Evolutionary conservation across 306 rosid species (phyloP).

Genomic region (Sechiopsis laciniata): DNA sequence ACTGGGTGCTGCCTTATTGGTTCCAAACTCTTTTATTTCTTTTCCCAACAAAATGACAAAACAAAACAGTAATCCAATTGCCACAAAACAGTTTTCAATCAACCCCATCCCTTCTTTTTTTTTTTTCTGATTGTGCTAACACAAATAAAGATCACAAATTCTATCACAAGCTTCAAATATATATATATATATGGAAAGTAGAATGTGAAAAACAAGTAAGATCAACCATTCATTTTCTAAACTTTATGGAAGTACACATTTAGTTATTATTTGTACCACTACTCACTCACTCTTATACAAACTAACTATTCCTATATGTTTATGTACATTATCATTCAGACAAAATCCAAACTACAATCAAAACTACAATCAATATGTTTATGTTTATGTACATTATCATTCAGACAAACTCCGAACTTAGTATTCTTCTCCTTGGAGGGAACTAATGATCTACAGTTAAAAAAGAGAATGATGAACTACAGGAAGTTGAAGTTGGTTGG

Average conservation of each 20-base stretch:
- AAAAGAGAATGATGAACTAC: background rate
- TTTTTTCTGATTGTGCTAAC: background rate
- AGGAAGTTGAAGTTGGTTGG: background rate
- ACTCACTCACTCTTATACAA: constrained; percentile 31
- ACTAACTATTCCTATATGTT: constrained; percentile 30
- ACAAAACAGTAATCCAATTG: background rate
- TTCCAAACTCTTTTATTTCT: background rate
- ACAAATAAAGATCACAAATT: background rate
- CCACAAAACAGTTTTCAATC: background rate
- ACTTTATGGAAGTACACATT: constrained; percentile 35
- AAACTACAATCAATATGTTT: no score
- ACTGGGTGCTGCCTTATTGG: constrained; percentile 8
- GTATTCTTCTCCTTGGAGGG: constrained; percentile 9
- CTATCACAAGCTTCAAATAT: background rate
- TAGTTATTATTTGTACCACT: constrained; percentile 25
- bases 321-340: constrained; percentile 18
- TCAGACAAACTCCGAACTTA: constrained; percentile 31
- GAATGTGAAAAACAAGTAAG: background rate
- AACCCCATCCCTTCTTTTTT: background rate
- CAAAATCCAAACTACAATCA: constrained; percentile 30
- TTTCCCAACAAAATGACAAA: background rate
- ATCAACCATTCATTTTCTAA: constrained; percentile 24
- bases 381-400: constrained; percentile 16
- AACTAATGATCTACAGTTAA: constrained; percentile 4
- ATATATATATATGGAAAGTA: background rate